phyloP scores from a whole-genome alignment of 768 basidiomycete species.

The Mycena chlorophos region DNA sequence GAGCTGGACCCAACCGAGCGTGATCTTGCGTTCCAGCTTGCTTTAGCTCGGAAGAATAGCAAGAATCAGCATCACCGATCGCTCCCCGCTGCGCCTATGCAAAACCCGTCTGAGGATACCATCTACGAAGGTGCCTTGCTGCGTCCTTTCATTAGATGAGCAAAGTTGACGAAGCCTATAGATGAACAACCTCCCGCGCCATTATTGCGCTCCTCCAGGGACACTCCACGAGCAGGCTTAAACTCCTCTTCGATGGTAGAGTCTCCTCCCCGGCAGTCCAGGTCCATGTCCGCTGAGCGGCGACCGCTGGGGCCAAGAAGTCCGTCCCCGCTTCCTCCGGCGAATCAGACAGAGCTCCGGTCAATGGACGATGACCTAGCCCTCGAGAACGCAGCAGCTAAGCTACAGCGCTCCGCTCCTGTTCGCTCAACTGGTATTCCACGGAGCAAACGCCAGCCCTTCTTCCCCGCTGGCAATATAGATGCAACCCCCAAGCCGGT shows the following conservation, averaged over 20 bases:
- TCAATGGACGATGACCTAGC: slow-evolving; percentile 49
- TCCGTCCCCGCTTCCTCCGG: slow-evolving; percentile 65
- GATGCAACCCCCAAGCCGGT: slow-evolving; percentile 54
- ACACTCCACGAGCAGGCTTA: slow-evolving; percentile 48
- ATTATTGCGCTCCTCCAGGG: slow-evolving; percentile 52
- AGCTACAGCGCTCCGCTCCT: slow-evolving; percentile 26
- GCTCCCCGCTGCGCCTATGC: slow-evolving; percentile 39
- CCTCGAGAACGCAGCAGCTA: slow-evolving; percentile 38
- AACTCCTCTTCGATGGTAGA: slow-evolving; percentile 30
- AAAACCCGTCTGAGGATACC: slow-evolving; percentile 57
- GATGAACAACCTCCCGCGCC: slow-evolving; percentile 66
- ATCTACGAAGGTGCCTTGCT: slow-evolving; percentile 71
- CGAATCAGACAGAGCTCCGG: slow-evolving; percentile 41
- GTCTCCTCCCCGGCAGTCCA: slow-evolving; percentile 38
- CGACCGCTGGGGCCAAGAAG: slow-evolving; percentile 74
- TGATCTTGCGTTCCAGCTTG: slow-evolving; percentile 75
- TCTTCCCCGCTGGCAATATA: slow-evolving; percentile 52
- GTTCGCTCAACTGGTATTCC: slow-evolving; percentile 53
- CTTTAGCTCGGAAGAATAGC: slow-evolving; percentile 83
- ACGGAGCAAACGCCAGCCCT: slow-evolving; percentile 70
- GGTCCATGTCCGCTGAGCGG: slow-evolving; percentile 53
- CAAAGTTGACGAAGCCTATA: too few relatives aligned
- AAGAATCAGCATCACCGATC: slow-evolving; percentile 64
- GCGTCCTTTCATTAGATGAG: slow-evolving; percentile 8
- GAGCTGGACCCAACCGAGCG: slow-evolving; percentile 67